Evolutionary conservation across 1,139 yeast genomes (phyloP), one percentile per base, ranked within the genome.

Genomic region (Candida sanyaensis): DNA sequence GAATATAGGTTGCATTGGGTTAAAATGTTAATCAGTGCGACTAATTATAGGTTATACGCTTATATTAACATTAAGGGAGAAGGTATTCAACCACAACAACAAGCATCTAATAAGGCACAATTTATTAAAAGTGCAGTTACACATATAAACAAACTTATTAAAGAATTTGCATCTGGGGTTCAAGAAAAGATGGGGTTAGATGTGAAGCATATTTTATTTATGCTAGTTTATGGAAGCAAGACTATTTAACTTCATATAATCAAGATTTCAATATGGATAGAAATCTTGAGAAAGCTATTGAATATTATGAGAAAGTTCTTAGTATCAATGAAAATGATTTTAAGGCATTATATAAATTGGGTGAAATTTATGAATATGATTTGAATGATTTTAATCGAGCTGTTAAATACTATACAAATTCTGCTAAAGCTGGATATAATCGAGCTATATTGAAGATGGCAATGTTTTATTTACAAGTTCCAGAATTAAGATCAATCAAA

Each of bases 21-120:
- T 32, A 72, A 73, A 52, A 72, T 71, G 77, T 64, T 76, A 55
- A 66, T 76, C 36, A 57, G 59, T 29, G 77, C 80, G 10, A 68
- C 75, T 33, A 75, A 73, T 55, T 68, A 60, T 55, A 68, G 69
- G 54, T 63, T 76, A 30, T 75, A 71, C 53, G 63, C 73, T 7
- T 74, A 68, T 52, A 69, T 76, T 48, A 75, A 73, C 55, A 73
- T 76, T 48, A 73, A 72, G 59, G 81, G 81, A 23, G 78, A 74
- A 49, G 63, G 64, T 12, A 61, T 72, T n/a, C 50, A 58, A 4
- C 61, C 66, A 3, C 75, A 68, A 31, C 68, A 68, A 46, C 64
- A 63, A 9, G 57, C 59, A 12, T 54, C 59, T 34, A 75, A 73
- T 58, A 72, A 71, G 55, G 61, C 64, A 9, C 59, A 68, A 24